Evolutionary conservation across 2,329 filamentous ascomycete species (phyloP), one percentile per base, ranked within the genome.

Genomic region (Curvularia sp.): DNA sequence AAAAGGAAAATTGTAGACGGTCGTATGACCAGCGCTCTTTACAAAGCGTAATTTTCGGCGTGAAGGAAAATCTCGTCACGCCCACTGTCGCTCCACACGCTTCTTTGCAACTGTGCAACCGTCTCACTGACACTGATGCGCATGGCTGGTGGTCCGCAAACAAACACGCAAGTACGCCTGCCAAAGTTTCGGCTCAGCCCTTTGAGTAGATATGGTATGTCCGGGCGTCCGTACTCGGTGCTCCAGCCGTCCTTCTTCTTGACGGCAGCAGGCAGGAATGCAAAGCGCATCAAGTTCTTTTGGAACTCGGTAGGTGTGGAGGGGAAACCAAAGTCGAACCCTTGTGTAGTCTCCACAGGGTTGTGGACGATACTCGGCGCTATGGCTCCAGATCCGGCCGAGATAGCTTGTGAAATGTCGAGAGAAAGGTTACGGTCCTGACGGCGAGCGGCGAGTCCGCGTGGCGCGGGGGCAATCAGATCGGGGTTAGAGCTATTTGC

Each of bases 21-120:
- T 42, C 24, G 24, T 22, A 39, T 41, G 33, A 52, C 53, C 20
- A 52, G 43, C 41, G 49, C 47, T 38, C 13, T 15, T 83, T 77
- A 97, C 62, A 97, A 82, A 51, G 93, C 91, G 80, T 97, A 97
- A 76, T 97, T 97, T 82, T 98, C 94, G 3, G 93, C 91, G 80
- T 97, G 94, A 75, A 97, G 78, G 76, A 93, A 97, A 54, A 98
- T 90, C 84, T 97, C 94, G 73, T 97, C 93, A 47, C 90, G 85
- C 68, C 85, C 84, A 33, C 88, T 86, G 67, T 92, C 89, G 5
- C 85, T 88, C 89, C 92, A 93, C 49, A 98, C 93, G 76, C 89
- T 87, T 26, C 86, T 86, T 82, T 98, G 94, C 69, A 97, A 79
- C 57, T 85, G 81, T 2, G 94, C 94, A 24, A 97, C 92, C 0